Base-by-base conservation (phyloP, 2,329 filamentous ascomycete genomes). In the Bipolaris bicolor region DNA sequence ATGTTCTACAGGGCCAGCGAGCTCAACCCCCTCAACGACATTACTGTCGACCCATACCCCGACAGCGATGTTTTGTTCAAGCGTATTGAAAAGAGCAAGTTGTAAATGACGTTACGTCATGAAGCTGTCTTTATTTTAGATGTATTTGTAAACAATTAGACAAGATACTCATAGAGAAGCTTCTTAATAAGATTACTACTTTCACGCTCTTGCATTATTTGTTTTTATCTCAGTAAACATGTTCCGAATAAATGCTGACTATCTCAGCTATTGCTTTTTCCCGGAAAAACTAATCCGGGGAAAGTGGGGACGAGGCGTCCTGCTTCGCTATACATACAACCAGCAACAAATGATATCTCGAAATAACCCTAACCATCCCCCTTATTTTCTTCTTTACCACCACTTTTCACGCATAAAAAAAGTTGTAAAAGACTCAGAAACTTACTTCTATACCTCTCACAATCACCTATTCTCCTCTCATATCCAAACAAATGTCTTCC, bases 1-100 rank as follows among this genome's bases (percentile, higher is more conserved):
- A 82, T 92, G 80, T 92, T 92, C 77, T 80, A 87, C 68, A 79
- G 90, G 13, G 90, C 90, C 0, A 88, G 85, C 59, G 83, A 90
- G 79, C 76, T 89, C 66, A 92, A 92, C 69, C 90, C 90, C 1
- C 77, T 92, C 43, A 92, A 92, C 69, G 82, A 85, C 16, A 79
- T 91, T 54, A 87, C 87, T 0, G 85, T 91, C 55, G 88, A 92
- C 65, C 88, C 89, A 1, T 90, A 91, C 72, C 89, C 89, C 6
- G 82, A 87, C 65, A 87, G 78, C 57, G 79, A 80, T 58, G 80
- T 83, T 3, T 66, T 90, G 66, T 83, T 90, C 68, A 88, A 85
- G 82, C 85, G 82, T 65, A 82, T 86, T 59, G 80, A 83, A 62
- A 82, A 82, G 78, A 82, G 81, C 62, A 85, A 83, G 75, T 70